Percentiles rank a stretch among this genome's conserved stretches.
phyloP scores from a whole-genome alignment of 139 green algal genomes.

The Limnomonas spitsbergensis region DNA sequence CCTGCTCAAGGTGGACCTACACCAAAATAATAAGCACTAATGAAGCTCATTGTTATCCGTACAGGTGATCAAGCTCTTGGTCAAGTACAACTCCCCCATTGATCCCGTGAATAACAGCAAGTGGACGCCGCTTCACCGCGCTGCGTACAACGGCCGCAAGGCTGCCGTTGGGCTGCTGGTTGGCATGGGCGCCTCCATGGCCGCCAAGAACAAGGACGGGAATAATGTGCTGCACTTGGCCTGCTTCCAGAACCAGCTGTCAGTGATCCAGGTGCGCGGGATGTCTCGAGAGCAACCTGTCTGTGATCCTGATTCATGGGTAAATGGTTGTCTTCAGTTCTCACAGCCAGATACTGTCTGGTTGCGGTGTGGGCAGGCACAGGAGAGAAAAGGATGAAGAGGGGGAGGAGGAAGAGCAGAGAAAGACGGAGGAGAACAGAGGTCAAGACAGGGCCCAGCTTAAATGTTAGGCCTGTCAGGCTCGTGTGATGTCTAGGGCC shows the following conservation, averaged over 20 bases:
- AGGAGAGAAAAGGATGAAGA: too few species aligned
- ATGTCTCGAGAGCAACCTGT: background rate
- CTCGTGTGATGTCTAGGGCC: too few species aligned
- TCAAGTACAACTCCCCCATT: conserved; percentile 21
- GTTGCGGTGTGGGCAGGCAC: too few species aligned
- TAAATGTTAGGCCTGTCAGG: too few species aligned
- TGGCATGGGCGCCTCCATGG: conserved; percentile 24
- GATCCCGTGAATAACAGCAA: conserved; percentile 37
- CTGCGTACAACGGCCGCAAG: conserved; percentile 46
- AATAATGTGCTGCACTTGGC: conserved; percentile 55
- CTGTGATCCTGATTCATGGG: background rate
- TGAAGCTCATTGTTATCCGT: too few species aligned
- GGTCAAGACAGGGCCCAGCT: too few species aligned
- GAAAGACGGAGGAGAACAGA: too few species aligned
- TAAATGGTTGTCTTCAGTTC: too few species aligned
- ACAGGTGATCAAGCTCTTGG: conserved; percentile 42
- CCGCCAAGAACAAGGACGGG: conserved; percentile 39
- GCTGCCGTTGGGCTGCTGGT: conserved; percentile 20
- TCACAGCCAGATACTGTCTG: too few species aligned
- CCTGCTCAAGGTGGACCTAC: too few species aligned
- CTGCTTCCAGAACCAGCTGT: conserved; percentile 43
- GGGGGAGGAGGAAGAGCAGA: too few species aligned
- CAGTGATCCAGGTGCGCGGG: conserved; percentile 22
- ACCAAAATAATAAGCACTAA: too few species aligned
- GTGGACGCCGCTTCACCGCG: conserved; percentile 51